These are phyloP conservation scores for Dacryopinax primogenitus DNA, from an alignment of 768 basidiomycete species.

Conservation along the genomic window DNA sequence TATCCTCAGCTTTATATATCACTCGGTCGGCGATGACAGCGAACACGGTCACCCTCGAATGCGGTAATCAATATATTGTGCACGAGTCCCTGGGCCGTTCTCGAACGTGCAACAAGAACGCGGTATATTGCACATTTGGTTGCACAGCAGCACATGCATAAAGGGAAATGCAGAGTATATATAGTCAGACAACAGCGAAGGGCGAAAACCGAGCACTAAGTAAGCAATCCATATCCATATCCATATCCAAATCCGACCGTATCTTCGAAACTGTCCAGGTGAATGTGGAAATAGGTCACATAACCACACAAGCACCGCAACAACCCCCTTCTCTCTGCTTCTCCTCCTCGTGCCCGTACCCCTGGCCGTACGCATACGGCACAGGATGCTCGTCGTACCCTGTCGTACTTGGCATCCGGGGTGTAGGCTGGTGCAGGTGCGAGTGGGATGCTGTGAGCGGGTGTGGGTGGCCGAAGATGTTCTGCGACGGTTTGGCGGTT, in stretches of 20 bases:
- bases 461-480: not conserved
- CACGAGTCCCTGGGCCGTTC: too few relatives aligned
- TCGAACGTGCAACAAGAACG: not conserved
- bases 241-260: conserved; percentile 3
- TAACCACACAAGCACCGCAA: too few relatives aligned
- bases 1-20: too few relatives aligned
- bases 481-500: not conserved
- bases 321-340: too few relatives aligned
- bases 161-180: not conserved
- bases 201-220: not conserved
- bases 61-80: too few relatives aligned
- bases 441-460: not conserved
- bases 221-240: not conserved
- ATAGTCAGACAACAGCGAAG: not conserved
- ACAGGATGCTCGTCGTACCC: conserved; percentile 17
- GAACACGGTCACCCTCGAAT: too few relatives aligned
- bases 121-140: not conserved
- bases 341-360: conserved; percentile 12
- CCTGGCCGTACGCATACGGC: not conserved
- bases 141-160: not conserved
- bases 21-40: too few relatives aligned
- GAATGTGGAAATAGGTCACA: not conserved
- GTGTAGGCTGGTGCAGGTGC: not conserved
- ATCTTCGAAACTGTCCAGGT: conserved; percentile 11
- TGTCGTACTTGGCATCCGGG: too few relatives aligned